A percentile compares a stretch with the other conserved stretches of the same genome.
Conservation (phyloP, 1,284 basidiomycete genomes). For the Puccinia novopanici region DNA sequence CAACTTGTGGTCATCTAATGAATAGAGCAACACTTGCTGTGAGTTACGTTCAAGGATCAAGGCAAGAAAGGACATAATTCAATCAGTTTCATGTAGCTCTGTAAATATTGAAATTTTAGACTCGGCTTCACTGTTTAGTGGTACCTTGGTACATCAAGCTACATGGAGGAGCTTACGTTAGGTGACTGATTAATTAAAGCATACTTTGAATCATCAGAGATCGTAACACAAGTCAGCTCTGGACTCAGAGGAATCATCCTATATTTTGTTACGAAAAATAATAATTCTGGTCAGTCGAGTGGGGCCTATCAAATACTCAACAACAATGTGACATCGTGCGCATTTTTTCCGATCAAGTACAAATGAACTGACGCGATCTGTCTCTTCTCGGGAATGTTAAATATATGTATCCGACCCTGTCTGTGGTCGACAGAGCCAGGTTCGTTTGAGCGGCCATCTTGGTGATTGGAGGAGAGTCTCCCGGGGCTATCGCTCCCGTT, state of each 20-base stretch:
- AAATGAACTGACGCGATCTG: conserved; percentile 32
- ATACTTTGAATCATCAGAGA: conserved; percentile 82
- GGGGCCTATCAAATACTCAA: background rate
- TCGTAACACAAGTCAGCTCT: conserved; percentile 81
- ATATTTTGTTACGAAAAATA: background rate
- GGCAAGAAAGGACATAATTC: background rate
- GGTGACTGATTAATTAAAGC: conserved; percentile 83
- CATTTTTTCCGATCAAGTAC: background rate
- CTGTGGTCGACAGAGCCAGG: conserved; percentile 13
- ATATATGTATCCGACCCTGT: conserved; percentile 49
- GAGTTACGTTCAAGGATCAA: background rate
- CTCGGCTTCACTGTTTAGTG: background rate
- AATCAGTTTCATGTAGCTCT: background rate
- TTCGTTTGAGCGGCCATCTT: conserved; percentile 61
- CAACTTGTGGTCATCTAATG: conserved; percentile 68
- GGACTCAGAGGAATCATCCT: conserved; percentile 56
- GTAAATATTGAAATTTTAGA: background rate
- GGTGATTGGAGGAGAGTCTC: conserved; percentile 5
- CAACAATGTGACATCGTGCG: background rate
- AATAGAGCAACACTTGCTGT: conserved; percentile 85
- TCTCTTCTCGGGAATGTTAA: conserved; percentile 42
- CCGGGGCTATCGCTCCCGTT: conserved; percentile 24
- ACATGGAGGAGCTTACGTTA: conserved; percentile 66
- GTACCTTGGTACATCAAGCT: background rate
- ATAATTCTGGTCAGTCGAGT: background rate